Evolutionary conservation across 352 stramenopile species (phyloP).

Genomic region (Globisporangium polare): DNA sequence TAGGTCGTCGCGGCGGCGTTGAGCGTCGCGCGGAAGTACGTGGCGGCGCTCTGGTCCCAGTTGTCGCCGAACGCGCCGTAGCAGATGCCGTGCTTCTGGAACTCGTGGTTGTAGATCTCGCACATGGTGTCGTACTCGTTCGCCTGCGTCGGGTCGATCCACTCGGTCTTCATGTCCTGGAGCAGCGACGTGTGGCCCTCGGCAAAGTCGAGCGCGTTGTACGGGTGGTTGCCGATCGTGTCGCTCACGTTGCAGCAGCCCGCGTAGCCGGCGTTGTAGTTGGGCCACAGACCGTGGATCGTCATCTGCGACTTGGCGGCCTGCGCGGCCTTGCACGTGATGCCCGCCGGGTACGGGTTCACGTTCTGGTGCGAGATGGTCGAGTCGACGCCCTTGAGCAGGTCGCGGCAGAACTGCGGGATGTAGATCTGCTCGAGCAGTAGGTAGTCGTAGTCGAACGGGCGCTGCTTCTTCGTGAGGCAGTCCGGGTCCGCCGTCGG

Average conservation of each 20-base stretch:
- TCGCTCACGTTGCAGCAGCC: slow-evolving; percentile 69
- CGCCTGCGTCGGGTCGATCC: slow-evolving; percentile 57
- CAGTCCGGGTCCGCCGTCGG: slow-evolving; percentile 47
- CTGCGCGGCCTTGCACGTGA: slow-evolving; percentile 32
- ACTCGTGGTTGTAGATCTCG: slow-evolving; percentile 86
- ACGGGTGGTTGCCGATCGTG: slow-evolving; percentile 52
- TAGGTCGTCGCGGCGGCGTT: slow-evolving; percentile 37
- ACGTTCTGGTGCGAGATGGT: slow-evolving; percentile 83
- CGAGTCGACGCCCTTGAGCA: slow-evolving; percentile 65
- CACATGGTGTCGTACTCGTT: slow-evolving; percentile 67
- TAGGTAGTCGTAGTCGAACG: slow-evolving; percentile 75
- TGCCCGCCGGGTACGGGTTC: slow-evolving; percentile 52
- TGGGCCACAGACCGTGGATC: slow-evolving; percentile 77
- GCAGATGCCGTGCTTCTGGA: slow-evolving; percentile 86
- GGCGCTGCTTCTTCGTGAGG: slow-evolving; percentile 58
- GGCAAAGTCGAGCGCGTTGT: slow-evolving; percentile 40
- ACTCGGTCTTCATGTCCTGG: slow-evolving; percentile 50
- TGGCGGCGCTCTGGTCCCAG: slow-evolving; percentile 51
- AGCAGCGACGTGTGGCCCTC: slow-evolving; percentile 43
- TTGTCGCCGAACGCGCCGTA: slow-evolving; percentile 64
- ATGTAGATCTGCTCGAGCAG: slow-evolving; percentile 75
- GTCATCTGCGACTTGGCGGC: slow-evolving; percentile 49
- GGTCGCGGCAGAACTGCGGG: slow-evolving; percentile 78
- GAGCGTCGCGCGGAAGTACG: slow-evolving; percentile 66
- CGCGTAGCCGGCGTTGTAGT: slow-evolving; percentile 72